These are phyloP conservation scores for Kernera saxatilis DNA, from an alignment of 345 rosid species.

Conservation along the genomic window DNA sequence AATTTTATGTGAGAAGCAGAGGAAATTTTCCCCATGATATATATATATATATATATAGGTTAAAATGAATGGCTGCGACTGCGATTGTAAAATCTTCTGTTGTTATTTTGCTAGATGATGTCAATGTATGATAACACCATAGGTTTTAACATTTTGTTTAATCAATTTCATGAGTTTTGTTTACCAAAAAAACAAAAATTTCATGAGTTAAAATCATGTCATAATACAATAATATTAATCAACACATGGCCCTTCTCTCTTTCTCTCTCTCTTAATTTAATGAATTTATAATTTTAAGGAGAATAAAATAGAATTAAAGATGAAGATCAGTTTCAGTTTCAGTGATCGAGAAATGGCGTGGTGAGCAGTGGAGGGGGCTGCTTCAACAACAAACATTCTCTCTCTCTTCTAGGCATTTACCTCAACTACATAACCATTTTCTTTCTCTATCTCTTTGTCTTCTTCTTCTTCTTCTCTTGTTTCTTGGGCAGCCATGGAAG, in stretches of 20 bases:
- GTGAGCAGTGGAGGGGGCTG: slow-evolving; percentile 29
- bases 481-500: slow-evolving; percentile 47
- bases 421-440: not conserved
- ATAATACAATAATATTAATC: not conserved
- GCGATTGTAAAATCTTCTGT: not conserved
- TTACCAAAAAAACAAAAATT: too few relatives aligned
- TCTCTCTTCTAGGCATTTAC: slow-evolving; percentile 8
- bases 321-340: slow-evolving; percentile 14
- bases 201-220: not conserved
- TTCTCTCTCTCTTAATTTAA: not conserved
- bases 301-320: not conserved
- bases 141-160: not conserved
- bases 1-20: not conserved
- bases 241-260: slow-evolving; percentile 11
- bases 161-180: not conserved
- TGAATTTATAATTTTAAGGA: not conserved
- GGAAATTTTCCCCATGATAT: not conserved
- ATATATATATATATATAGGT: too few relatives aligned
- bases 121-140: not conserved
- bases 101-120: not conserved
- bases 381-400: slow-evolving; percentile 13
- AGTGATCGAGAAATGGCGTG: slow-evolving; percentile 19
- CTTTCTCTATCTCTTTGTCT: not conserved
- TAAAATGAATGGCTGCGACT: slow-evolving; percentile 4
- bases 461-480: not conserved